phyloP scores from a whole-genome alignment of 345 rosid genomes.

The Noccaea caerulescens region DNA sequence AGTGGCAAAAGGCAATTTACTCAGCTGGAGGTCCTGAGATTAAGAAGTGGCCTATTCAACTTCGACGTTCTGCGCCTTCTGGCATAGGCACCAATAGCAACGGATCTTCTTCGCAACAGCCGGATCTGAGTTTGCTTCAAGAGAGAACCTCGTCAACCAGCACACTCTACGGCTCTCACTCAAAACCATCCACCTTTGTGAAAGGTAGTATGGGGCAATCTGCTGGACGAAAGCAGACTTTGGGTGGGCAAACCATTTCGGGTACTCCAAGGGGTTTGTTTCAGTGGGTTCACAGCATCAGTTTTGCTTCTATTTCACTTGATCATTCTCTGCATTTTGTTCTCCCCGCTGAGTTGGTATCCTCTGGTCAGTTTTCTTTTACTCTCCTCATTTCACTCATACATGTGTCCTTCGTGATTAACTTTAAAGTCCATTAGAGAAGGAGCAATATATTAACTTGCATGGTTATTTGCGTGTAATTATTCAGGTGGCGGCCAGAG shows the following conservation, averaged over 20 bases:
- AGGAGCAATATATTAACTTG: constrained; percentile 19
- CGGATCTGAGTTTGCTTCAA: constrained; percentile 89
- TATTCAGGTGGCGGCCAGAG: constrained; percentile 70
- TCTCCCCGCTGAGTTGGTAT: constrained; percentile 73
- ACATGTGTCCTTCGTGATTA: neutral
- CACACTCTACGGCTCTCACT: constrained; percentile 77
- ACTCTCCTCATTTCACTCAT: constrained; percentile 7
- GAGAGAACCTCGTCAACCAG: constrained; percentile 90
- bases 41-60: constrained; percentile 95
- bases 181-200: constrained; percentile 82
- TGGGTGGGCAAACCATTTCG: constrained; percentile 67
- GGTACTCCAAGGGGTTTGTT: constrained; percentile 87
- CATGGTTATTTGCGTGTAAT: constrained; percentile 19
- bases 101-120: constrained; percentile 84
- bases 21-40: constrained; percentile 88
- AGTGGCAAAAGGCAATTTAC: constrained; percentile 98
- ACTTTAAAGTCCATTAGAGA: constrained; percentile 2
- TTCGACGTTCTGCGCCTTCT: constrained; percentile 81
- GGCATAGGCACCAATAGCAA: constrained; percentile 72
- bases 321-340: constrained; percentile 85
- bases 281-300: constrained; percentile 97
- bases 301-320: constrained; percentile 78
- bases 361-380: constrained; percentile 64
- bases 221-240: constrained; percentile 74
- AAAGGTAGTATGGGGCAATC: constrained; percentile 87